Percentiles rank a stretch among this genome's conserved stretches.
phyloP scores from a whole-genome alignment of 768 basidiomycete genomes.

The Chiua virens region DNA sequence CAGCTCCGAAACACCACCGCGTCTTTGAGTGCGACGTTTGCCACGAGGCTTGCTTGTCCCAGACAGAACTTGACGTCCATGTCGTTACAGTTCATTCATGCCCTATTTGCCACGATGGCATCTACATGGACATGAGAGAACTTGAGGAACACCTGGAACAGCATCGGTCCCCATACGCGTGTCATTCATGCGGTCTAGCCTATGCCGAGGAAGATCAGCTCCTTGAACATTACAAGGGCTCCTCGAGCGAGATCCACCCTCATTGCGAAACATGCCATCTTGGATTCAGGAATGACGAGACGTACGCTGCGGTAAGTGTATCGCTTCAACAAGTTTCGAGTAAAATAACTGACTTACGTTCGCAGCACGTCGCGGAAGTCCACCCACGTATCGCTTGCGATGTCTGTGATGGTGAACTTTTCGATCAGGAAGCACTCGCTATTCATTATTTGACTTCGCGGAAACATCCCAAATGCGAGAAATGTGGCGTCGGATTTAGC shows the following conservation, averaged over 20 bases:
- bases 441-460: constrained; percentile 27
- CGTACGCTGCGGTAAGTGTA: constrained; percentile 31
- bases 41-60: constrained; percentile 20
- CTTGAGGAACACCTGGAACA: constrained; percentile 32
- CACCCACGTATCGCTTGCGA: constrained; percentile 41
- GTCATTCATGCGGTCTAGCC: constrained; percentile 22
- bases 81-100: constrained; percentile 32
- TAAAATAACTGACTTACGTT: constrained; percentile 1
- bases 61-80: constrained; percentile 31
- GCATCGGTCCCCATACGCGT: constrained; percentile 28
- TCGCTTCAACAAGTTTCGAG: not conserved
- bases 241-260: constrained; percentile 36
- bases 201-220: constrained; percentile 37
- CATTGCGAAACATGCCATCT: constrained; percentile 32
- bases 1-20: not conserved
- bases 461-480: constrained; percentile 28
- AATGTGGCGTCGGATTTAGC: constrained; percentile 28
- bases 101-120: constrained; percentile 32
- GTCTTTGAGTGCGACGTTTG: constrained; percentile 24
- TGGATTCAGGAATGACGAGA: constrained; percentile 35
- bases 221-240: constrained; percentile 39
- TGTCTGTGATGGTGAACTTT: constrained; percentile 21
- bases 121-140: constrained; percentile 22
- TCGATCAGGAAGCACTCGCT: constrained; percentile 23
- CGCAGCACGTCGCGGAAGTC: constrained; percentile 38